These are phyloP conservation scores for Calonectria fujianensis DNA, from an alignment of 2,329 filamentous ascomycete species.

Conservation along the genomic window DNA sequence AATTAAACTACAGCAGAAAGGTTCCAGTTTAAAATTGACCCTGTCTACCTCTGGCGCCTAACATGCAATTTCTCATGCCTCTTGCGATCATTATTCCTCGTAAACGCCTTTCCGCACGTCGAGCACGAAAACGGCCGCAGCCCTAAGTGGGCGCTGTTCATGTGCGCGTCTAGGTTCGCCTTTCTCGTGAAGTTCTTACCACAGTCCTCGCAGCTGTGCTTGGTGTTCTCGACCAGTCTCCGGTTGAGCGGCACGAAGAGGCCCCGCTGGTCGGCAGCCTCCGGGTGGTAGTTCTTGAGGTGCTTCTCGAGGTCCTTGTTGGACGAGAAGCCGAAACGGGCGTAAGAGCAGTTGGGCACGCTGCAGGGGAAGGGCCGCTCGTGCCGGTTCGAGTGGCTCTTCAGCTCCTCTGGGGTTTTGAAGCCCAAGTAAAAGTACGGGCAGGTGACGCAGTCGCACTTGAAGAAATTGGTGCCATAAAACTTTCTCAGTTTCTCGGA, in stretches of 20 bases:
- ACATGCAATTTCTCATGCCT: constrained; percentile 58
- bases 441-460: constrained; percentile 64
- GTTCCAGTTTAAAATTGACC: background rate
- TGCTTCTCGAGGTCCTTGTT: constrained; percentile 61
- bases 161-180: constrained; percentile 59
- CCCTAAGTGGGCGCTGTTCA: constrained; percentile 60
- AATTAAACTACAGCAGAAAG: background rate
- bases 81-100: constrained; percentile 57
- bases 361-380: constrained; percentile 63
- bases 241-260: background rate
- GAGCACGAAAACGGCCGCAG: constrained; percentile 56
- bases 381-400: constrained; percentile 63
- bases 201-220: constrained; percentile 59
- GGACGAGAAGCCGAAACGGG: constrained; percentile 62
- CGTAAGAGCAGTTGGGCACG: constrained; percentile 57
- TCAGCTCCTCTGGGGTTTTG: constrained; percentile 52
- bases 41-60: background rate
- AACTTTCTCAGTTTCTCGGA: constrained; percentile 47
- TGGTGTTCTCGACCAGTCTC: background rate
- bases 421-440: constrained; percentile 66
- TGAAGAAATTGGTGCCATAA: constrained; percentile 64
- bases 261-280: background rate
- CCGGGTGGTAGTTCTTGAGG: constrained; percentile 36
- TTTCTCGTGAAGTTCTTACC: constrained; percentile 62
- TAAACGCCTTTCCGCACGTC: constrained; percentile 58